Evolutionary conservation across 768 basidiomycete species (phyloP).

Genomic region (Tylopilus plumbeoviolaceoides): DNA sequence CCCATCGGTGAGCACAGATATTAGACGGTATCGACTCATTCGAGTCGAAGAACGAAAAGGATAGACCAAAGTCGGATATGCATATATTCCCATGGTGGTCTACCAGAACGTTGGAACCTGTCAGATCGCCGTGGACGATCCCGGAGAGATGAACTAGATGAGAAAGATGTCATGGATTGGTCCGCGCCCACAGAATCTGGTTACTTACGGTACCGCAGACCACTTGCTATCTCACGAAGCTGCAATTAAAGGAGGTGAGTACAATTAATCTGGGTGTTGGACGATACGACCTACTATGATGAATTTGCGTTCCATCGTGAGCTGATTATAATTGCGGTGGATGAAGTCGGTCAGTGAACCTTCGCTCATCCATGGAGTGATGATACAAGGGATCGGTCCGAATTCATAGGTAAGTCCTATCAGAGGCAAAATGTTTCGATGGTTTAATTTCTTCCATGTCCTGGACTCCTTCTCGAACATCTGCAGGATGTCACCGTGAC

Average conservation of each 20-base stretch:
- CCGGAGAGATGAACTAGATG: slow-evolving; percentile 6
- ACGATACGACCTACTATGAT: background rate
- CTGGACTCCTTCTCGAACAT: slow-evolving; percentile 8
- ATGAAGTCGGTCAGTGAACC: slow-evolving; percentile 9
- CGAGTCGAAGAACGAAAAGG: background rate
- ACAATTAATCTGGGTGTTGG: too few species aligned
- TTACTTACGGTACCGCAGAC: slow-evolving; percentile 10
- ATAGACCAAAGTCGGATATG: slow-evolving; percentile 16
- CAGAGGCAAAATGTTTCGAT: slow-evolving; percentile 11
- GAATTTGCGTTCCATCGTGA: slow-evolving; percentile 4
- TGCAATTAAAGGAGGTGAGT: background rate
- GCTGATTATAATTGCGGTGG: background rate
- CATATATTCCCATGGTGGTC: slow-evolving; percentile 2
- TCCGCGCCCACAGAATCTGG: background rate
- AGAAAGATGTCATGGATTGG: background rate
- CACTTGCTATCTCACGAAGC: slow-evolving; percentile 11
- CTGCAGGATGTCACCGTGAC: background rate
- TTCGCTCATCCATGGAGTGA: slow-evolving; percentile 15
- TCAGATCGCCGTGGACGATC: slow-evolving; percentile 15
- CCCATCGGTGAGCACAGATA: slow-evolving; percentile 10
- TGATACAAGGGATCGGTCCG: slow-evolving; percentile 6
- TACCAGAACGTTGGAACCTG: slow-evolving; percentile 12
- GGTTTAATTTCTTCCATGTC: slow-evolving; percentile 2
- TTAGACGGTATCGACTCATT: slow-evolving; percentile 4
- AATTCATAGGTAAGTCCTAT: slow-evolving; percentile 11